Evolutionary conservation across 2,329 filamentous ascomycete species (phyloP), one percentile per base, ranked within the genome.

Genomic region (Stagonosporopsis tanaceti): DNA sequence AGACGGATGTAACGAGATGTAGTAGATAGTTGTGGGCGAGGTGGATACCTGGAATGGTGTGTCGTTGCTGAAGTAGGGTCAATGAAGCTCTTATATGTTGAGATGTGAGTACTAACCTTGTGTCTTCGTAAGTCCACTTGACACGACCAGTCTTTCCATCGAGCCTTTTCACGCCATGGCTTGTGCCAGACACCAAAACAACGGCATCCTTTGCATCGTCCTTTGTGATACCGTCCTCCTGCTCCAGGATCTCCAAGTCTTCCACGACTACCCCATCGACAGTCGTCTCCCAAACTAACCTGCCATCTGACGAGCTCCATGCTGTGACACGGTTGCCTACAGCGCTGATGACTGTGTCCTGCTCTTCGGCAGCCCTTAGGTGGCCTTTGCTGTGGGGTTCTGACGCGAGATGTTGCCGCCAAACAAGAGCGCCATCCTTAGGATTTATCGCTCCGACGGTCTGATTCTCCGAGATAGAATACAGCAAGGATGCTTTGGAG

Each of bases 361-460:
- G 89, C 57, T 89, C 90, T 64, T 93, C 88, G n/a, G 87, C 87
- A n/a, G 90, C 87, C 61, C 90, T 84, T 65, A 96, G 77, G 68
- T 86, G 81, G 54, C 75, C 70, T 50, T 63, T 59, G 37, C 65
- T 65, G 50, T 53, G 64, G 30, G 61, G 50, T 32, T 68, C 66
- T 30, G 80, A 80, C n/a, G 84, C 79, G 42, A 96, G 76, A 50
- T 86, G 80, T 71, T 97, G 94, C 52, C 95, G 86, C 95, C 95
- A 99, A 2, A 97, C 85, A 15, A 97, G 73, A 2, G 86, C 84
- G 17, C 95, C 94, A 71, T 89, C 93, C 72, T 88, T 90, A 1
- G 95, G 95, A 68, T 97, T 96, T 44, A 98, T 84, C 1, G 94
- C 94, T 46, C 92, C 95, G 17, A 99, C 78, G 2, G 97, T 85